Percentiles rank a stretch among this genome's conserved stretches.
phyloP scores from a whole-genome alignment of 441 rosid species.

The Populus hybrid region DNA sequence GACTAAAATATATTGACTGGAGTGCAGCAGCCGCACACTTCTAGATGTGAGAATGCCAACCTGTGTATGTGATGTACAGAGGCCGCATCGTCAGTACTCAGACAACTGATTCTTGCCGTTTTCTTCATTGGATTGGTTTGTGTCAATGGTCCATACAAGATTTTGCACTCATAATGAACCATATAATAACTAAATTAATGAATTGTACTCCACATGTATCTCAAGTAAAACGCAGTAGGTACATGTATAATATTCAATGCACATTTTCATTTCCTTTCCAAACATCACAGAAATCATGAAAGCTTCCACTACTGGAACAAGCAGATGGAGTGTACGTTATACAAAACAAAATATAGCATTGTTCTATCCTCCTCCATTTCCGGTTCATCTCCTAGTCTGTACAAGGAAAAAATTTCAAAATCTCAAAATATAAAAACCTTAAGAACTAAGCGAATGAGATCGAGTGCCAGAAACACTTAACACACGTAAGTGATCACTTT shows the following conservation, averaged over 20 bases:
- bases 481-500: conserved; percentile 34
- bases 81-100: too few relatives aligned
- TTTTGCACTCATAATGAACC: neutral
- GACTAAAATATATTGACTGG: too few relatives aligned
- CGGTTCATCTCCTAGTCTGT: conserved; percentile 29
- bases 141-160: neutral
- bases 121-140: neutral
- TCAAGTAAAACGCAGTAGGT: neutral
- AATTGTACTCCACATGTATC: neutral
- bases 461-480: neutral
- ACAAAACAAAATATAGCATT: conserved; percentile 17
- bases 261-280: conserved; percentile 12
- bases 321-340: conserved; percentile 18
- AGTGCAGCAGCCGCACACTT: too few relatives aligned
- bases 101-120: neutral
- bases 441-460: conserved; percentile 18
- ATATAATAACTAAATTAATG: neutral
- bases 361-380: conserved; percentile 27
- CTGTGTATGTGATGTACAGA: too few relatives aligned
- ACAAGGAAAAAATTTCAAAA: conserved; percentile 23
- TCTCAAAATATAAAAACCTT: conserved; percentile 14
- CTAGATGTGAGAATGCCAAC: too few relatives aligned
- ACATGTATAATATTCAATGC: conserved; percentile 13
- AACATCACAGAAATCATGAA: conserved; percentile 17
- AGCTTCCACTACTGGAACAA: neutral